These are phyloP conservation scores for Cercospora sp. DNA, from an alignment of 2,329 filamentous ascomycete species.

Conservation along the genomic window DNA sequence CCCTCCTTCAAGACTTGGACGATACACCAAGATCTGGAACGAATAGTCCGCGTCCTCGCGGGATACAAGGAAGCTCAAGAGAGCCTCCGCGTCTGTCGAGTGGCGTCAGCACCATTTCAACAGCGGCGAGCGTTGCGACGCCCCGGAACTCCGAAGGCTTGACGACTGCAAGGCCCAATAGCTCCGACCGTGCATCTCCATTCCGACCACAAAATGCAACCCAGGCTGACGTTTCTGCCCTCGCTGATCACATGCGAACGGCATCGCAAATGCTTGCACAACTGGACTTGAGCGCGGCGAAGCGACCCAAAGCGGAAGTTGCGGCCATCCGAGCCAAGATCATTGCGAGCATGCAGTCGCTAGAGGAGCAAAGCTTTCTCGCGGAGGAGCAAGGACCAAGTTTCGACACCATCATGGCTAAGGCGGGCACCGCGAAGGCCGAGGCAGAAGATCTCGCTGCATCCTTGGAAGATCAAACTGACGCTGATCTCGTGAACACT, in stretches of 20 bases:
- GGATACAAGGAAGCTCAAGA: constrained; percentile 21
- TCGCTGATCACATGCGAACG: constrained; percentile 84
- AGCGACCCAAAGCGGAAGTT: constrained; percentile 76
- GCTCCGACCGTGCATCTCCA: constrained; percentile 63
- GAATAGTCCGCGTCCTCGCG: constrained; percentile 26
- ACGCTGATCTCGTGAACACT: constrained; percentile 55
- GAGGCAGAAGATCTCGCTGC: constrained; percentile 52
- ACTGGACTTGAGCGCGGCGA: constrained; percentile 75
- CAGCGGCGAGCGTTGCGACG: constrained; percentile 61
- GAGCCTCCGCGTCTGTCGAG: constrained; percentile 60
- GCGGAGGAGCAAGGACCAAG: constrained; percentile 71
- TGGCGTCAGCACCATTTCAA: constrained; percentile 61
- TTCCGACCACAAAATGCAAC: constrained; percentile 58
- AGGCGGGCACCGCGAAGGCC: constrained; percentile 58
- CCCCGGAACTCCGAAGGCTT: constrained; percentile 66
- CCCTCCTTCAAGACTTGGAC: constrained; percentile 60
- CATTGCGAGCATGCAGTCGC: constrained; percentile 84
- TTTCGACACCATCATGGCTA: constrained; percentile 80
- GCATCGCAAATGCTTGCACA: constrained; percentile 86
- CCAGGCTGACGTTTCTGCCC: constrained; percentile 76
- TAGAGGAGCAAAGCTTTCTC: constrained; percentile 83
- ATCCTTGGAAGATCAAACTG: constrained; percentile 33
- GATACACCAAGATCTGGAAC: constrained; percentile 49
- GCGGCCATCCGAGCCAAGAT: constrained; percentile 82
- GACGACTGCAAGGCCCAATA: constrained; percentile 60